Conservation (phyloP, 169 alveolate species). For the Babesia ovata region DNA sequence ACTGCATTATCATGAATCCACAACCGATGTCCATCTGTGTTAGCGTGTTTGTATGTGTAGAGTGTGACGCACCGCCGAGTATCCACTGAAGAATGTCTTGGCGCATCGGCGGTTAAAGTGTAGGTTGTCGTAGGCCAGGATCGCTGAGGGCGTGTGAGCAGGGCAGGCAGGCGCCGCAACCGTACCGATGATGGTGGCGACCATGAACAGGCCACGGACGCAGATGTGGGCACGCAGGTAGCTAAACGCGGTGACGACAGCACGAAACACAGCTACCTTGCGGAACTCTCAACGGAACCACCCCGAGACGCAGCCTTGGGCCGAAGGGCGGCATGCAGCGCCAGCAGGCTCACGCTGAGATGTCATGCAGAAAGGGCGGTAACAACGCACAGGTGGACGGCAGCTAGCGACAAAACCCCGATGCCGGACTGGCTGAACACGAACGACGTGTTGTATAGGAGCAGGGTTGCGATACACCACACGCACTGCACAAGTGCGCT, state of each 20-base stretch:
- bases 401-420: background rate
- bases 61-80: conserved; percentile 26
- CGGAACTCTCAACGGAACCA: too few relatives aligned
- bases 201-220: conserved; percentile 11
- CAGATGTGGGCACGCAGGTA: background rate
- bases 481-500: background rate
- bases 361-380: too few relatives aligned
- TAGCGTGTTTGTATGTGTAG: background rate
- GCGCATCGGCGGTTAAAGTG: conserved; percentile 43
- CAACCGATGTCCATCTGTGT: conserved; percentile 61
- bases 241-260: background rate
- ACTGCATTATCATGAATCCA: conserved; percentile 51
- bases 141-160: conserved; percentile 15
- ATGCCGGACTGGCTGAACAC: conserved; percentile 4
- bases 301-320: background rate
- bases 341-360: background rate
- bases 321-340: background rate
- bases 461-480: background rate
- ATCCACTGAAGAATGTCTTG: conserved; percentile 58
- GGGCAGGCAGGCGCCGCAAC: background rate
- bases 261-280: background rate
- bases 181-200: conserved; percentile 35
- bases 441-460: conserved; percentile 21
- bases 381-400: conserved; percentile 11
- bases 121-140: conserved; percentile 54